phyloP scores from a whole-genome alignment of 192 early-diverging fungal genomes.

The Entomortierella chlamydospora region DNA sequence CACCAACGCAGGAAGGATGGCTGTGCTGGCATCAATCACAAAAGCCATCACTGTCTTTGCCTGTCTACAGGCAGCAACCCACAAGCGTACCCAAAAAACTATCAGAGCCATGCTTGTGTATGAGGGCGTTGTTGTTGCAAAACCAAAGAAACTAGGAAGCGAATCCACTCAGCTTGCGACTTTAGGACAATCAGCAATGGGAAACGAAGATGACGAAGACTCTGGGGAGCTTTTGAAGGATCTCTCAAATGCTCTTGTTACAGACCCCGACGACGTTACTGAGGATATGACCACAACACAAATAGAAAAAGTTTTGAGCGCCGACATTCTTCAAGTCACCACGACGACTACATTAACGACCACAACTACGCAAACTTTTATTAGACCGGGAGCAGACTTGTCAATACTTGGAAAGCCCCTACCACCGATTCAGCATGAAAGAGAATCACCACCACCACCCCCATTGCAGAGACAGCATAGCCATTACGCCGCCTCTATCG shows the following conservation, averaged over 20 bases:
- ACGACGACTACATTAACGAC: slow-evolving; percentile 46
- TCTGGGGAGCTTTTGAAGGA: slow-evolving; percentile 40
- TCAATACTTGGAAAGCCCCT: slow-evolving; percentile 45
- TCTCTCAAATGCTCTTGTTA: slow-evolving; percentile 39
- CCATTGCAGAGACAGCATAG: slow-evolving; percentile 7
- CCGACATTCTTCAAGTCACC: slow-evolving; percentile 51
- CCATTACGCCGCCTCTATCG: slow-evolving; percentile 24
- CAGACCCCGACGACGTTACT: slow-evolving; percentile 50
- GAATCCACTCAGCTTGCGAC: slow-evolving; percentile 37
- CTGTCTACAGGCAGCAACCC: slow-evolving; percentile 85
- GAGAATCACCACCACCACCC: slow-evolving; percentile 1
- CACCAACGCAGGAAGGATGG: slow-evolving; percentile 71
- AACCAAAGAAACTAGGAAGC: slow-evolving; percentile 45
- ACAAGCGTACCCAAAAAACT: slow-evolving; percentile 63
- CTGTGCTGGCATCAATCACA: slow-evolving; percentile 75
- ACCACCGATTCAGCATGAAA: slow-evolving; percentile 26
- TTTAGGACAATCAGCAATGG: slow-evolving; percentile 15
- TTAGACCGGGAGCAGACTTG: slow-evolving; percentile 41
- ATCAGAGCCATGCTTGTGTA: slow-evolving; percentile 63
- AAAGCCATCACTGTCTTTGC: slow-evolving; percentile 90
- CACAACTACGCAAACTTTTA: slow-evolving; percentile 48
- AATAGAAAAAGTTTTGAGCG: slow-evolving; percentile 43
- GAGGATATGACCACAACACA: slow-evolving; percentile 50
- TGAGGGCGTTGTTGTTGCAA: slow-evolving; percentile 70
- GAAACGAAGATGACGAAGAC: slow-evolving; percentile 58